Base-by-base conservation (phyloP, 345 rosid species). In the Corchorus olitorius region DNA sequence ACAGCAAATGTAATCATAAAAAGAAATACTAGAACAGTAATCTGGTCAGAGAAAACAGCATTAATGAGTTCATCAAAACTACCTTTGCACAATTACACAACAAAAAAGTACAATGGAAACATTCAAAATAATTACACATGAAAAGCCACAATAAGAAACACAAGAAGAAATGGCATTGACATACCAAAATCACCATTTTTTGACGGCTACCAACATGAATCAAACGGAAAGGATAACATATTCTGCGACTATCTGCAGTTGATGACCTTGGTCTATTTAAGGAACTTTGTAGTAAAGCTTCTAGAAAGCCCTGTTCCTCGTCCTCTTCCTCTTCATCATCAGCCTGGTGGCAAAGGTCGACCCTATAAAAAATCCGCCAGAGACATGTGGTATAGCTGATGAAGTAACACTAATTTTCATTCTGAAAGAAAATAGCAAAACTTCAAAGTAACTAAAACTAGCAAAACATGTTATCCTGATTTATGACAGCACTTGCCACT, bases 291-390 rank as follows among this genome's bases (percentile, higher is more conserved):
- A 90, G 62, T 78, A 90, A 82, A 60, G 92, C 74, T 78, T 87
- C 91, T 10, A 84, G 82, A 80, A 84, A 83, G 76, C 88, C 80
- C n/a, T 65, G 81, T 55, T 86, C 92, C 54, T 87, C 94, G 35
- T 90, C 94, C 49, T 88, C 94, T 34, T 85, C 85, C 48, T 86
- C 89, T 73, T 88, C 94, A 65, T 90, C 91, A 74, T 87, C 83
- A 66, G 83, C 85, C 62, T 87, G 91, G 82, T 87, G 92, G 87
- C 87, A 89, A 78, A 90, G 92, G 76, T 90, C 94, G 27, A 88
- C 81, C 94, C 94, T 90, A 75, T 39, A 39, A 66, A 73, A 77
- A 68, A 27, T 12, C 74, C 60, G 39, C 65, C 69, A 81, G 64
- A 80, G 55, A 73, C 22, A 70, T 58, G 58, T 54, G 74, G 70